These are phyloP conservation scores for Beauveria rudraprayagi DNA, from an alignment of 2,329 filamentous ascomycete genomes.

Conservation along the genomic window DNA sequence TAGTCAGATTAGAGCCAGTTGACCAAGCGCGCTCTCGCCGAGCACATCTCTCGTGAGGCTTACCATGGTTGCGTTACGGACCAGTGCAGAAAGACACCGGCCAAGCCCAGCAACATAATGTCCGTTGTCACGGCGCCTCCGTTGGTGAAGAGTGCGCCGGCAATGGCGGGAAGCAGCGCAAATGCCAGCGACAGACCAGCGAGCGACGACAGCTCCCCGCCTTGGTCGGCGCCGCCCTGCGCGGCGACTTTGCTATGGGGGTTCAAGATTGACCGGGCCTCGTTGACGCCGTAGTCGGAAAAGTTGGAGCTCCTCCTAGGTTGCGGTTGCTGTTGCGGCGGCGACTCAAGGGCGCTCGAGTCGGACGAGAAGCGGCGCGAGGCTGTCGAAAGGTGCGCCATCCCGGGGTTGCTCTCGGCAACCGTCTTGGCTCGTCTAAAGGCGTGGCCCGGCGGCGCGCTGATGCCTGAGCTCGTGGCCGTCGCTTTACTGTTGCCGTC, in stretches of 20 bases:
- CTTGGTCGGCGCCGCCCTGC: conserved; percentile 17
- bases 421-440: conserved; percentile 35
- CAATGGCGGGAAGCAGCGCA: conserved; percentile 78
- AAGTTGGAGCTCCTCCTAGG: conserved; percentile 69
- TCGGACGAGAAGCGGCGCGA: conserved; percentile 19
- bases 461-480: conserved; percentile 9
- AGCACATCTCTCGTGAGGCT: conserved; percentile 17
- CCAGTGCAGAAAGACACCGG: conserved; percentile 86
- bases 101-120: conserved; percentile 68
- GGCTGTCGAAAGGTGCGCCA: conserved; percentile 17
- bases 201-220: conserved; percentile 56
- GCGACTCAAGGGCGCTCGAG: conserved; percentile 19
- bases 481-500: background rate
- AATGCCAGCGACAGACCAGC: conserved; percentile 75
- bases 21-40: background rate
- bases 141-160: conserved; percentile 75
- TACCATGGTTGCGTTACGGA: conserved; percentile 85
- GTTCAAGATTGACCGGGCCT: conserved; percentile 62
- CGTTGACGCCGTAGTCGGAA: conserved; percentile 65
- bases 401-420: conserved; percentile 23
- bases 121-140: conserved; percentile 80
- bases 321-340: conserved; percentile 17
- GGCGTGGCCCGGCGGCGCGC: conserved; percentile 24
- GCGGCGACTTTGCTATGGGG: conserved; percentile 25
- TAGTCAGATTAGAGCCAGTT: background rate